Conservation (phyloP, 768 basidiomycete genomes). For the Hortiboletus campestris region DNA sequence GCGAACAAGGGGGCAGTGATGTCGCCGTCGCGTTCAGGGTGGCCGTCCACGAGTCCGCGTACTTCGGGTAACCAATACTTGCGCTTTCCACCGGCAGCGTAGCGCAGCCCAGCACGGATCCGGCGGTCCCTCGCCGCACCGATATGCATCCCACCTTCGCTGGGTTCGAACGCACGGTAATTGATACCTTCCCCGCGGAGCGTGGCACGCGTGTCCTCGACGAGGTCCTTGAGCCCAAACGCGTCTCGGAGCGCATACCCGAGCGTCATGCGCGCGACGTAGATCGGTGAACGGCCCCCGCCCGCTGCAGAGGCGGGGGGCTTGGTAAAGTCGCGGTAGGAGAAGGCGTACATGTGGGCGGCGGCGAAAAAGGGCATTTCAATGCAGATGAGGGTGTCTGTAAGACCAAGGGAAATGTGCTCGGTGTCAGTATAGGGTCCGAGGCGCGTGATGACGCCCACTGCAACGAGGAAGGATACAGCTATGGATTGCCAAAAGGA, state of each 20-base stretch:
- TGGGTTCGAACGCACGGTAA: conserved; percentile 95
- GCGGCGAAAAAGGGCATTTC: conserved; percentile 98
- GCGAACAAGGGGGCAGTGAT: conserved; percentile 75
- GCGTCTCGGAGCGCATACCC: conserved; percentile 86
- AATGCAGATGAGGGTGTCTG: conserved; percentile 88
- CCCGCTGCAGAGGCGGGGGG: conserved; percentile 45
- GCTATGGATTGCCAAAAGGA: conserved; percentile 95
- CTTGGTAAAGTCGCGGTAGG: conserved; percentile 70
- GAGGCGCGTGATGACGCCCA: conserved; percentile 69
- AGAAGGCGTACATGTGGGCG: conserved; percentile 94
- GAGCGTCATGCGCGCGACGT: conserved; percentile 88
- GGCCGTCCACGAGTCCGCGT: conserved; percentile 28
- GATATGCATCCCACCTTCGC: conserved; percentile 89
- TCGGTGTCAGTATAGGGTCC: conserved; percentile 87
- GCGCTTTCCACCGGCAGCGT: conserved; percentile 81
- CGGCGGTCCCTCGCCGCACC: conserved; percentile 83
- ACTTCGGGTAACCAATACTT: conserved; percentile 95
- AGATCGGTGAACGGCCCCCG: conserved; percentile 36
- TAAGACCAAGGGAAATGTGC: conserved; percentile 87
- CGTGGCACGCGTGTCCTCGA: conserved; percentile 81
- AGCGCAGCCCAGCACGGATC: conserved; percentile 89
- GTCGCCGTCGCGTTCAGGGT: conserved; percentile 43
- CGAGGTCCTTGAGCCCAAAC: conserved; percentile 81
- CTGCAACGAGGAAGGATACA: conserved; percentile 86
- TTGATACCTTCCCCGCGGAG: conserved; percentile 88